Conservation (phyloP, 306 rosid species). For the Rubus idaeus region DNA sequence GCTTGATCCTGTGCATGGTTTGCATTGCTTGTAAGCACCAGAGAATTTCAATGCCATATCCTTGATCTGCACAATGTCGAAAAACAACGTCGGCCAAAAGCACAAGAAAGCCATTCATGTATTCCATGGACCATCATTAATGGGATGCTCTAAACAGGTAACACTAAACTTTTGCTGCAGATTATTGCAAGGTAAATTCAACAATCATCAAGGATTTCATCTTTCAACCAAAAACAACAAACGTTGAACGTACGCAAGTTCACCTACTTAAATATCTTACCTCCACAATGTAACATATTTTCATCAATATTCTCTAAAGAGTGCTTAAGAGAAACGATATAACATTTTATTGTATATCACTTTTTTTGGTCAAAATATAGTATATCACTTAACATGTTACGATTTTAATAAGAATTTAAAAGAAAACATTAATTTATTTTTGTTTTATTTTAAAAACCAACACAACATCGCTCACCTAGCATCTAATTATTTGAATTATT, state of each 20-base stretch:
- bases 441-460: no score
- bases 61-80: constrained; percentile 59
- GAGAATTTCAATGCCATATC: constrained; percentile 87
- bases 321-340: no score
- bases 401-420: no score
- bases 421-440: no score
- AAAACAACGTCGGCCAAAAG: not conserved
- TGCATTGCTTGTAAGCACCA: constrained; percentile 69
- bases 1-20: constrained; percentile 69
- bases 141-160: not conserved
- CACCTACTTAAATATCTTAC: not conserved
- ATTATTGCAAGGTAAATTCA: not conserved
- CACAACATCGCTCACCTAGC: not conserved
- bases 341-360: no score
- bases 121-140: not conserved
- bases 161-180: not conserved
- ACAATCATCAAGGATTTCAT: not conserved
- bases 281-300: not conserved
- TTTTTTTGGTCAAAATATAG: no score
- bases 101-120: not conserved
- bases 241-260: no score
- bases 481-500: not conserved
- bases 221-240: not conserved
- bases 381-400: no score
- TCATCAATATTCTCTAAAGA: not conserved